Conservation (phyloP, 169 alveolate genomes). For the Cryptosporidium ubiquitum region DNA sequence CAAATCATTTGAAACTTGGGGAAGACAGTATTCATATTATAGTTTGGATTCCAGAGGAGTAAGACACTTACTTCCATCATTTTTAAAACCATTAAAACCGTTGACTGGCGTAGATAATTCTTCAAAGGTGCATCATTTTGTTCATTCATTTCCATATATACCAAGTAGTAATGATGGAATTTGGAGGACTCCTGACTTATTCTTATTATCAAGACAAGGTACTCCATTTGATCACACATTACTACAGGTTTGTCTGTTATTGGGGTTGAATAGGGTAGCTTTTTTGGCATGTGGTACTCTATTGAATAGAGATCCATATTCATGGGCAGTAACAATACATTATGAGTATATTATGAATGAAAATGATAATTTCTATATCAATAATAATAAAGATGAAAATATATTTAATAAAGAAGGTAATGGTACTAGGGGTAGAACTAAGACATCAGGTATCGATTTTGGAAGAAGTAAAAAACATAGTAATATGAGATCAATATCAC, state of each 20-base stretch:
- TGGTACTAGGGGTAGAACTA: neutral
- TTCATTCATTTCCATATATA: conserved; percentile 61
- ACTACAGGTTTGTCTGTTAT: conserved; percentile 48
- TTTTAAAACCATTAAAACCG: conserved; percentile 65
- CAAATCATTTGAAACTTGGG: conserved; percentile 69
- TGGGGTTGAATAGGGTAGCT: conserved; percentile 65
- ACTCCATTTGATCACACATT: conserved; percentile 72
- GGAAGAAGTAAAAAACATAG: conserved; percentile 18
- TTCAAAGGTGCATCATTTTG: conserved; percentile 64
- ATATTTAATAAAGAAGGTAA: neutral
- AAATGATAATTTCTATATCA: neutral
- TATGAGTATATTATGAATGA: conserved; percentile 33
- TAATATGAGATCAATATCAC: conserved; percentile 7
- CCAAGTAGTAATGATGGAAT: conserved; percentile 21
- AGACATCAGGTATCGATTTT: neutral
- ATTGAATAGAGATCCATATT: conserved; percentile 67
- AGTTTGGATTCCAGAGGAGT: conserved; percentile 71
- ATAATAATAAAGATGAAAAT: neutral
- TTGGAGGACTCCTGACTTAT: conserved; percentile 72
- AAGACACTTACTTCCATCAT: conserved; percentile 63
- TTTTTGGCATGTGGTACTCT: conserved; percentile 72
- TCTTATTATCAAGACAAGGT: conserved; percentile 68
- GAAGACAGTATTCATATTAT: conserved; percentile 58
- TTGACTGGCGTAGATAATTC: conserved; percentile 36
- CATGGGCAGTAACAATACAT: conserved; percentile 69